Percentiles rank a stretch among this genome's conserved stretches.
phyloP scores from a whole-genome alignment of 306 rosid species.

The Trifolium dubium region DNA sequence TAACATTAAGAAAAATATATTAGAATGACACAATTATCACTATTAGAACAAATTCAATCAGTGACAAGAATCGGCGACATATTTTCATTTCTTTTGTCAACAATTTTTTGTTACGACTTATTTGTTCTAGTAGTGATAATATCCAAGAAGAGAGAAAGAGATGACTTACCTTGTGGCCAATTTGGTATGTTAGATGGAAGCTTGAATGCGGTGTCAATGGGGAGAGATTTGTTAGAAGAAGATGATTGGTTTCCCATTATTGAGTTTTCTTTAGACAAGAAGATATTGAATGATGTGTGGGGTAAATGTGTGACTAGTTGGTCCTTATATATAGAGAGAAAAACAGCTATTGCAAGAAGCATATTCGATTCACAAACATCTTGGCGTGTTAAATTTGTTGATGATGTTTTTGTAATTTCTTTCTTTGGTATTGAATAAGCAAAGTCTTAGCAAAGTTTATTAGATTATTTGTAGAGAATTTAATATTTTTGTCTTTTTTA shows the following conservation, averaged over 20 bases:
- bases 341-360: slow-evolving; percentile 24
- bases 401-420: not conserved
- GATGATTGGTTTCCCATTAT: slow-evolving; percentile 40
- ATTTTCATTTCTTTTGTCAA: not conserved
- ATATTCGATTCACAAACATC: slow-evolving; percentile 32
- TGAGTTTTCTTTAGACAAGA: slow-evolving; percentile 15
- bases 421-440: not conserved
- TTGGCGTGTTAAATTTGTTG: not conserved
- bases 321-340: slow-evolving; percentile 36
- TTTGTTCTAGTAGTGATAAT: not conserved
- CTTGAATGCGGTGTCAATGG: slow-evolving; percentile 37
- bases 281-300: slow-evolving; percentile 28
- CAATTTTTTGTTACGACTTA: not conserved
- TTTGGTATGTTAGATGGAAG: slow-evolving; percentile 45
- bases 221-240: slow-evolving; percentile 38
- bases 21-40: not conserved
- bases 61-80: not conserved
- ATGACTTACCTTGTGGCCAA: slow-evolving; percentile 48
- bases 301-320: not conserved
- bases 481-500: not conserved
- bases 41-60: not conserved
- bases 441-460: not conserved
- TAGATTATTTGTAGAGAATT: not conserved
- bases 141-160: not conserved
- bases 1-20: not conserved